Evolutionary conservation across 345 rosid genomes (phyloP).

Genomic region (Brassica carinata): DNA sequence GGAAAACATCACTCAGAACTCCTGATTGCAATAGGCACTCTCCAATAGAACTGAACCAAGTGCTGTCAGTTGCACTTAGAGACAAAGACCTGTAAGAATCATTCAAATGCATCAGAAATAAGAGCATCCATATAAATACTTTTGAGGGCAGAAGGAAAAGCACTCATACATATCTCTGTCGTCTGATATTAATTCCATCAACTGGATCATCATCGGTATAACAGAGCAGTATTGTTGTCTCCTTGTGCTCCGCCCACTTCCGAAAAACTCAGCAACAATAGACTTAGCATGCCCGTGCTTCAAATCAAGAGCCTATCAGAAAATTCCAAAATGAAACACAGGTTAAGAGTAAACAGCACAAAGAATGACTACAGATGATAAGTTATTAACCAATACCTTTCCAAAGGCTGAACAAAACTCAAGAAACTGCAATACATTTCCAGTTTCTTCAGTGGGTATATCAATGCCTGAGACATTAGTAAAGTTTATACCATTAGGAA

Average conservation of each 20-base stretch:
- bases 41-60: slow-evolving; percentile 59
- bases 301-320: slow-evolving; percentile 60
- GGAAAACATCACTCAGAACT: slow-evolving; percentile 32
- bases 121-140: background rate
- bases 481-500: slow-evolving; percentile 59
- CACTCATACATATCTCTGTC: slow-evolving; percentile 56
- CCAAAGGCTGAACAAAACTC: slow-evolving; percentile 84
- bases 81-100: slow-evolving; percentile 46
- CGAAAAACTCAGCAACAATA: slow-evolving; percentile 56
- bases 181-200: slow-evolving; percentile 53
- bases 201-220: slow-evolving; percentile 56
- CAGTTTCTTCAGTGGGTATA: slow-evolving; percentile 56
- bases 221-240: slow-evolving; percentile 50
- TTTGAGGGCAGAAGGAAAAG: background rate
- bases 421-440: slow-evolving; percentile 68
- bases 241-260: slow-evolving; percentile 47
- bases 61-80: slow-evolving; percentile 46
- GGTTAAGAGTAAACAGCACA: background rate
- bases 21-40: slow-evolving; percentile 44
- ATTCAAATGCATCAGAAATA: slow-evolving; percentile 2
- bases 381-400: slow-evolving; percentile 44
- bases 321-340: background rate
- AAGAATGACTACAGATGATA: background rate
- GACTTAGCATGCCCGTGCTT: slow-evolving; percentile 71
- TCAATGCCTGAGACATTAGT: slow-evolving; percentile 57